Percentiles rank a stretch among this genome's conserved stretches.
Evolutionary conservation across 306 rosid species (phyloP).

Genomic region (Ziziphus jujuba): DNA sequence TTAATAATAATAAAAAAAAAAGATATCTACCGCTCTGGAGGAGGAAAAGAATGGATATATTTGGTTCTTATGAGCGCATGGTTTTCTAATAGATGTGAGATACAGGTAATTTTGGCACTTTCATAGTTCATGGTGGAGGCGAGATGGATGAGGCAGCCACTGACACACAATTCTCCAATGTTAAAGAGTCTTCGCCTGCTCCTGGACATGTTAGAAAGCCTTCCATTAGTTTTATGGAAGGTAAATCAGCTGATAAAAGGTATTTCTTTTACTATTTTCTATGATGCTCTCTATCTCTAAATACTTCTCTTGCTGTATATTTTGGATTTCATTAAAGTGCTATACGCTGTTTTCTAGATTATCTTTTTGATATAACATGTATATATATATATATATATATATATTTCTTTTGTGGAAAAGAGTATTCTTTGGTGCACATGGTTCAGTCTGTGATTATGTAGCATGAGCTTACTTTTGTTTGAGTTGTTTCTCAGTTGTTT

Average conservation of each 20-base stretch:
- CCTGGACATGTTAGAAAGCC: conserved; percentile 21
- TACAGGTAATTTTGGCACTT: conserved; percentile 78
- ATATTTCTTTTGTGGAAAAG: not conserved
- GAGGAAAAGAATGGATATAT: not conserved
- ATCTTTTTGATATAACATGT: not conserved
- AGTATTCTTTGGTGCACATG: not conserved
- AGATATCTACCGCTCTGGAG: not conserved
- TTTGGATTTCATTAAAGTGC: too few relatives aligned
- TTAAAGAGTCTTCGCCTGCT: conserved; percentile 43
- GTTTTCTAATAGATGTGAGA: conserved; percentile 20
- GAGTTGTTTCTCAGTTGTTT: too few relatives aligned
- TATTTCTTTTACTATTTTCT: conserved; percentile 33
- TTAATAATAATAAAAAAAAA: too few relatives aligned
- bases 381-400: too few relatives aligned
- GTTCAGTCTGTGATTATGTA: not conserved
- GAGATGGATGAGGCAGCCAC: conserved; percentile 36
- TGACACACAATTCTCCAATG: conserved; percentile 30
- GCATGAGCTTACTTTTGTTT: too few relatives aligned
- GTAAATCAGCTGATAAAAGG: conserved; percentile 44
- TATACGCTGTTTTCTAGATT: too few relatives aligned
- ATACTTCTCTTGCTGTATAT: not conserved
- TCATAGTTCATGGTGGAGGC: conserved; percentile 68
- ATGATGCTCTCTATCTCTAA: not conserved
- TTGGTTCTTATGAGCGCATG: not conserved
- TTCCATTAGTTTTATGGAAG: conserved; percentile 35